Evolutionary conservation across 805 yeast genomes (phyloP).

Genomic region (Teunomyces pallodes): DNA sequence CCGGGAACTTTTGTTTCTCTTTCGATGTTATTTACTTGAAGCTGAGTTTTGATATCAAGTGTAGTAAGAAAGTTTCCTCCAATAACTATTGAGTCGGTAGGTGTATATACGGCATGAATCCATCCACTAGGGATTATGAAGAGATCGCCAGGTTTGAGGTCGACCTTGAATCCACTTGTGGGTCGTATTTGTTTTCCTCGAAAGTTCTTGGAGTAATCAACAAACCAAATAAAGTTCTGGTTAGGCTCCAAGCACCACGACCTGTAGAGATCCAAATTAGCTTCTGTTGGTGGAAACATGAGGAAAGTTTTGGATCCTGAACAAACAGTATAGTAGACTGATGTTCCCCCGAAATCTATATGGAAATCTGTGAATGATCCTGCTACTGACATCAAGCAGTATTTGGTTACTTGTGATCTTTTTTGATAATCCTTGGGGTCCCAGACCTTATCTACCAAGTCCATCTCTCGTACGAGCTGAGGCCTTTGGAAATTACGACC

Average conservation of each 20-base stretch:
- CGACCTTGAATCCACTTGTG: slow-evolving; percentile 50
- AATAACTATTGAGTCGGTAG: slow-evolving; percentile 72
- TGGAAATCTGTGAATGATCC: slow-evolving; percentile 88
- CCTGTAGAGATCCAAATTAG: slow-evolving; percentile 59
- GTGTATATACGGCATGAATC: slow-evolving; percentile 89
- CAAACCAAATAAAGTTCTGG: slow-evolving; percentile 65
- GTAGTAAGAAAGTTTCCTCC: slow-evolving; percentile 86
- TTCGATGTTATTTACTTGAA: slow-evolving; percentile 63
- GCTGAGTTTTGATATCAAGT: slow-evolving; percentile 59
- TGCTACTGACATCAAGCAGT: slow-evolving; percentile 81
- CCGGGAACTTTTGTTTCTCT: slow-evolving; percentile 66
- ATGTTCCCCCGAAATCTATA: slow-evolving; percentile 88
- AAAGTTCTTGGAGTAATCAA: slow-evolving; percentile 41
- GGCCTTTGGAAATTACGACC: slow-evolving; percentile 60
- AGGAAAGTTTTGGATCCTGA: slow-evolving; percentile 74
- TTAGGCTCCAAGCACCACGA: slow-evolving; percentile 69
- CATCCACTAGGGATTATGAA: slow-evolving; percentile 87
- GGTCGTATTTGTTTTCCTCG: slow-evolving; percentile 30
- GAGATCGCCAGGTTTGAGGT: slow-evolving; percentile 62
- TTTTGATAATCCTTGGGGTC: slow-evolving; percentile 20
- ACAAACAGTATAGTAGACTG: slow-evolving; percentile 82
- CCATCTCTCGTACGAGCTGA: slow-evolving; percentile 57
- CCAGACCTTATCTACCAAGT: slow-evolving; percentile 73
- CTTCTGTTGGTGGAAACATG: slow-evolving; percentile 72
- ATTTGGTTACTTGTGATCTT: slow-evolving; percentile 66